Base-by-base conservation (phyloP, 148 eudicot species). In the Suaeda aralocaspica region DNA sequence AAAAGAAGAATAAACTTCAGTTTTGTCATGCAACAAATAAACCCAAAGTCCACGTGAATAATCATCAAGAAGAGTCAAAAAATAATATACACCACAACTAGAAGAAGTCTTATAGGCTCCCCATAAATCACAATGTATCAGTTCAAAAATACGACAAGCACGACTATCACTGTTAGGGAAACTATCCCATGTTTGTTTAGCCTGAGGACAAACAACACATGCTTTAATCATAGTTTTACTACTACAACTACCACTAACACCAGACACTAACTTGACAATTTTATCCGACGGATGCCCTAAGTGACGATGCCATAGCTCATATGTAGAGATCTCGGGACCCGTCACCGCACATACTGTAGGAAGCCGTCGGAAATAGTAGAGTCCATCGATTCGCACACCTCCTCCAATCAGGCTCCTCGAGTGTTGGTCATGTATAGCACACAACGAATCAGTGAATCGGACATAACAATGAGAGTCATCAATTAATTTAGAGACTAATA, bases 1-100 rank as follows among this genome's bases (percentile, higher is more conserved):
- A 3, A 52, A 9, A 8, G 19, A 21, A 2, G 7, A 14, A 3
- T 25, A 25, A 8, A 12, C 31, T 24, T 56, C 31, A 24, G 25
- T 25, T 56, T 56, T 56, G 25, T 56, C 12, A 6, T 25, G 31
- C 31, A 56, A 56, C 15, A 56, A 56, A 56, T 56, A 56, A 21
- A 56, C 14, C 59, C 59, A 56, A 11, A 56, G 29, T 1, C 9
- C 30, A 39, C 61, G 26, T 0, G 69, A 51, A 12, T 7, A 64
- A 41, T 73, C 69, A 55, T 73, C 76, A 64, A 41, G 0, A 72
- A 24, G 5, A 0, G 69, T 55, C 0, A 64, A 34, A 25, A 72
- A 72, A 72, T 73, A 64, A 1, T 64, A 53, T 5, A 66, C 64
- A 15, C 66, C 73, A 70, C 53, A 58, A 15, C 65, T n/a, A 2